Evolutionary conservation across 495 filamentous ascomycete genomes (phyloP).

Genomic region (Annulohypoxylon bovei): DNA sequence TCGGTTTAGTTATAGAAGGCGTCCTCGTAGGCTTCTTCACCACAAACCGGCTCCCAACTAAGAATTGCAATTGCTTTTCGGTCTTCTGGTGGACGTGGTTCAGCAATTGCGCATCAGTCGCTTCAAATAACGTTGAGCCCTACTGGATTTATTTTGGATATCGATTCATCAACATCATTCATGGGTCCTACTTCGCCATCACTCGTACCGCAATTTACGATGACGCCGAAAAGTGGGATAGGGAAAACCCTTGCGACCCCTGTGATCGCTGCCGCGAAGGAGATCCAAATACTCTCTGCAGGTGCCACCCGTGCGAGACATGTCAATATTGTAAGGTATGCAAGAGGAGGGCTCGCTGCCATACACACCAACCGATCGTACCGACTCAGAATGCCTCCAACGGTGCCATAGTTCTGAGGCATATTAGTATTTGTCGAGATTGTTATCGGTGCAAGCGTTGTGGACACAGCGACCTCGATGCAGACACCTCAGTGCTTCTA

Average conservation of each 20-base stretch:
- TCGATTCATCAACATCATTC: constrained; percentile 30
- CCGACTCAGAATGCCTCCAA: not conserved
- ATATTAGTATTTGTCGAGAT: not conserved
- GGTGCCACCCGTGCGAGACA: constrained; percentile 15
- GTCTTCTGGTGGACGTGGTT: constrained; percentile 45
- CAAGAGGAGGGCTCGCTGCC: constrained; percentile 9
- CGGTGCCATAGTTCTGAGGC: not conserved
- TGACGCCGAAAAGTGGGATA: constrained; percentile 25
- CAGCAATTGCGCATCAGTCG: constrained; percentile 28
- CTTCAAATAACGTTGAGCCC: constrained; percentile 12
- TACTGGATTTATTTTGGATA: constrained; percentile 41
- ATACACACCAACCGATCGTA: not conserved
- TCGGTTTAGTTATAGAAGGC: constrained; percentile 37
- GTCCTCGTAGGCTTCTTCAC: constrained; percentile 31
- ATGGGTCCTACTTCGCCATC: constrained; percentile 34
- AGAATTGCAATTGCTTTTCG: constrained; percentile 36
- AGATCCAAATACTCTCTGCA: not conserved
- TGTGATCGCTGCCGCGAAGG: not conserved
- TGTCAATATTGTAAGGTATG: constrained; percentile 24
- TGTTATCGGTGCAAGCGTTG: constrained; percentile 14
- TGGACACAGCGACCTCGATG: constrained; percentile 13
- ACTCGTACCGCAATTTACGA: constrained; percentile 12
- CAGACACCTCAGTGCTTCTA: not conserved
- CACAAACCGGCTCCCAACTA: not conserved
- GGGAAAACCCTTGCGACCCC: constrained; percentile 21